Percentiles rank a stretch among this genome's conserved stretches.
phyloP scores from a whole-genome alignment of 345 rosid genomes.

The Brassica rapa region DNA sequence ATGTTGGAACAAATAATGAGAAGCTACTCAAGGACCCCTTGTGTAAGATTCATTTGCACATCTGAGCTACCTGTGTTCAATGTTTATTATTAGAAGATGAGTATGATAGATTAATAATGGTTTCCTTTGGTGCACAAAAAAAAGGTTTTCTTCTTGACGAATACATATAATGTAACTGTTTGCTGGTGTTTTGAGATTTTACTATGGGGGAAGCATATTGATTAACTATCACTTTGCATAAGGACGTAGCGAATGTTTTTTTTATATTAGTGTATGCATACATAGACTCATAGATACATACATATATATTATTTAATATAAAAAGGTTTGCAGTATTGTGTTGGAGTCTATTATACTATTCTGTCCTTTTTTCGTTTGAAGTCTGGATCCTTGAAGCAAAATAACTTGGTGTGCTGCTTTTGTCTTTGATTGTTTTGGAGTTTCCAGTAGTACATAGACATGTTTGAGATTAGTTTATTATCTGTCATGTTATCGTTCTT shows the following conservation, averaged over 20 bases:
- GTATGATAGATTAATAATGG: background rate
- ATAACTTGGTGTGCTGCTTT: slow-evolving; percentile 5
- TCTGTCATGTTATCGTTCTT: slow-evolving; percentile 11
- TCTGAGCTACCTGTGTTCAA: slow-evolving; percentile 4
- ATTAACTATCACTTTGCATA: background rate
- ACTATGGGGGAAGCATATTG: background rate
- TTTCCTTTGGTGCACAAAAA: background rate
- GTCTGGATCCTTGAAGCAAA: slow-evolving; percentile 2
- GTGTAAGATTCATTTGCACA: slow-evolving; percentile 59
- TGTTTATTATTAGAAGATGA: background rate
- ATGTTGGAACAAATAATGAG: slow-evolving; percentile 97
- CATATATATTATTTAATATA: background rate
- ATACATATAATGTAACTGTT: slow-evolving; percentile 21
- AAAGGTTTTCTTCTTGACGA: background rate
- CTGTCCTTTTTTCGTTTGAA: background rate
- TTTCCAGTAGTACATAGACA: slow-evolving; percentile 8
- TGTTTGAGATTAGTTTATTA: slow-evolving; percentile 6
- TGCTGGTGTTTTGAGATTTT: slow-evolving; percentile 20
- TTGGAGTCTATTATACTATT: background rate
- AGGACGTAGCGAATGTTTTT: background rate
- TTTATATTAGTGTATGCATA: background rate
- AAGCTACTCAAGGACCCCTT: slow-evolving; percentile 78
- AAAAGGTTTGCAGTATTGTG: background rate
- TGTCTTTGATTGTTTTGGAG: background rate
- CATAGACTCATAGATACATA: background rate